Evolutionary conservation across 2,329 filamentous ascomycete species (phyloP).

Genomic region (Alternaria ethzedia): DNA sequence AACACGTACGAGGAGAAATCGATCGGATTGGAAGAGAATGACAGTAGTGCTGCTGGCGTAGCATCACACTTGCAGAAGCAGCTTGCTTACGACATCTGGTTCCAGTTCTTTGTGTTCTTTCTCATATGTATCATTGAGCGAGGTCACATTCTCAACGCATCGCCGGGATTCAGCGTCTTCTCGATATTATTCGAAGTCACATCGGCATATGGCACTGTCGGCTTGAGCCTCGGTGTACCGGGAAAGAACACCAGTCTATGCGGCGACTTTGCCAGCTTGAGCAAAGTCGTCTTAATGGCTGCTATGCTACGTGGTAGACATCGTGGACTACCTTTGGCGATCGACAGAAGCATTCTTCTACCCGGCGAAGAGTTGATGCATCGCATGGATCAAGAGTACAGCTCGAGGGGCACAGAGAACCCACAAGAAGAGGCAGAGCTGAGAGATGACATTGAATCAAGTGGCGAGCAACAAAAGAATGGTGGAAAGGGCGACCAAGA

Average conservation of each 20-base stretch:
- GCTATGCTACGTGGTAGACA: conserved; percentile 58
- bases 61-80: conserved; percentile 65
- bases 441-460: conserved; percentile 21
- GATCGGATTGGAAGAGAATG: conserved; percentile 62
- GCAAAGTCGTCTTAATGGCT: conserved; percentile 64
- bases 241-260: conserved; percentile 62
- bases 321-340: conserved; percentile 38
- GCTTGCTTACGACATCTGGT: conserved; percentile 72
- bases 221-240: conserved; percentile 64
- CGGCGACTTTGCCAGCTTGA: conserved; percentile 61
- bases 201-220: conserved; percentile 67
- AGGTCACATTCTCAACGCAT: conserved; percentile 55
- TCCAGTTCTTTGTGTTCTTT: conserved; percentile 66
- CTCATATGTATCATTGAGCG: conserved; percentile 67
- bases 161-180: conserved; percentile 39
- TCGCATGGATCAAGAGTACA: conserved; percentile 41
- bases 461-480: conserved; percentile 9
- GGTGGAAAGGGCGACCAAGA: conserved; percentile 20
- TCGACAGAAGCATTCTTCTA: conserved; percentile 40
- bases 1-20: conserved; percentile 76
- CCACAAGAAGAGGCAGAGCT: conserved; percentile 23
- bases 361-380: conserved; percentile 44
- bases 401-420: conserved; percentile 19
- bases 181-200: conserved; percentile 62
- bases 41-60: conserved; percentile 21